A percentile compares a stretch with the other conserved stretches of the same genome.
These are phyloP conservation scores for Salix viminalis DNA, from an alignment of 345 rosid genomes.

Conservation along the genomic window DNA sequence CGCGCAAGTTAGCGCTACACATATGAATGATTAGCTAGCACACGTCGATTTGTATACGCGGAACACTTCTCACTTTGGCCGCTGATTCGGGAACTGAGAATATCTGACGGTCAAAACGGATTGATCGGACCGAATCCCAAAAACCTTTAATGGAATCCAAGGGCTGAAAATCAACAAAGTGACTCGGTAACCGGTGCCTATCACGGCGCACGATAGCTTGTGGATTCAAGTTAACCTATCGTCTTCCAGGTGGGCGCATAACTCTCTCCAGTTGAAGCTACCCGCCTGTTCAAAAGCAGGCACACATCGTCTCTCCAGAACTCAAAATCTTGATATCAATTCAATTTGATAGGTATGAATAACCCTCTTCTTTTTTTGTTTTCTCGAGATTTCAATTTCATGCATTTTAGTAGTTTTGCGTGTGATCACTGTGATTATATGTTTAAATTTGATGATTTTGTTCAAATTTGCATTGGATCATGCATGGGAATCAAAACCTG, in stretches of 20 bases:
- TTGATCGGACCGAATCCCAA: too few relatives aligned
- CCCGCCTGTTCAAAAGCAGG: neutral
- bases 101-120: too few relatives aligned
- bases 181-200: neutral
- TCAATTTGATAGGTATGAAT: neutral
- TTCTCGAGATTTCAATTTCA: conserved; percentile 2
- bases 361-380: neutral
- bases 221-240: conserved; percentile 7
- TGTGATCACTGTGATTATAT: neutral
- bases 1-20: too few relatives aligned
- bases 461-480: neutral
- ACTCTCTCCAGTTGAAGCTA: neutral
- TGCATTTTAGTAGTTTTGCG: neutral
- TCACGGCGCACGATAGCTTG: conserved; percentile 15
- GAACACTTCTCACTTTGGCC: too few relatives aligned
- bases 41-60: too few relatives aligned
- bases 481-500: neutral
- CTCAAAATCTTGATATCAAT: neutral
- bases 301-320: neutral
- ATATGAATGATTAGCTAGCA: too few relatives aligned
- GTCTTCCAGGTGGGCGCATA: conserved; percentile 18
- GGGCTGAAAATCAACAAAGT: neutral
- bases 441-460: neutral
- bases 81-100: too few relatives aligned
- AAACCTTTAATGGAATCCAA: neutral